Evolutionary conservation across 2,329 filamentous ascomycete genomes (phyloP), one percentile per base, ranked within the genome.

Genomic region (Penicillium sp.): DNA sequence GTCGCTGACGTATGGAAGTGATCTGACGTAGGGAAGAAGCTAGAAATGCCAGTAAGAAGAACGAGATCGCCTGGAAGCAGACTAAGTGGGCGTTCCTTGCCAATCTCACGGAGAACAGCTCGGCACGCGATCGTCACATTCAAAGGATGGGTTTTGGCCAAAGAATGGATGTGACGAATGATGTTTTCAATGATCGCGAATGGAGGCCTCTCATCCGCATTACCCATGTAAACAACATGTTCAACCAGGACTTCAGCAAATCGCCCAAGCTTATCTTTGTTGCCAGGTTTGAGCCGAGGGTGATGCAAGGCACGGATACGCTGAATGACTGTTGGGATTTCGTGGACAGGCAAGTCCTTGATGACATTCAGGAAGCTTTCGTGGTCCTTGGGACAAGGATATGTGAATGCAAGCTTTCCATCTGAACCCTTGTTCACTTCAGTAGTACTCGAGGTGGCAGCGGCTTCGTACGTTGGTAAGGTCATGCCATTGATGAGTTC

Each of bases 1-100:
- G 93, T 99, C 34, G 89, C 87, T 30, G 97, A 89, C 61, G 93
- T 87, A 63, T 99, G 93, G 71, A 97, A 99, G 71, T 97, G 91
- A 70, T 99, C 93, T 0, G 91, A 96, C 0, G 93, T 95, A 4
- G 93, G 91, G 64, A 95, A 99, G 45, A 95, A 87, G 2, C 83
- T 84, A 34, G 86, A 83, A 52, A 96, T 82, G 0, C 89, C 90
- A 0, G 89, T 91, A 30, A 99, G 74, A n/a, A 95, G 73, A 18
- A 90, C 73, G 16, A 99, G 72, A 62, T 99, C 91, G 14, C 89
- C 88, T n/a, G 78, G 66, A 11, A 68, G 59, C 67, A 79, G 63
- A 68, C 80, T 60, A 77, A 82, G 62, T 0, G 75, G 69, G 25
- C 75, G 77, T 2, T 77, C 70, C 11, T 77, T 68, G 34, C 80